phyloP scores from a whole-genome alignment of 805 yeast species.

The Candida glaebosa region DNA sequence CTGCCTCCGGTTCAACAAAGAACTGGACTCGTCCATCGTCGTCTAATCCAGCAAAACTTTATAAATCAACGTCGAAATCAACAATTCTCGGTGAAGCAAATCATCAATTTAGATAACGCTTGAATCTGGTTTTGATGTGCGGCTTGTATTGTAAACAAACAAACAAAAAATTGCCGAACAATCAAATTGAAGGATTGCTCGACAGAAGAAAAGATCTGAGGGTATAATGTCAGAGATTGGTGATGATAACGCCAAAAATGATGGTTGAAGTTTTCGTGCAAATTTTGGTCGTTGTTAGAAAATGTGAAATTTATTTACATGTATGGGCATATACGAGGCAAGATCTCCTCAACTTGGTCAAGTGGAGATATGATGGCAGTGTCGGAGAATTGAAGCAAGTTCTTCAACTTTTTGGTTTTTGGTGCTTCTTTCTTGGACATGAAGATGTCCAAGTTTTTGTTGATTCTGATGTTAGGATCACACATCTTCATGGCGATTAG shows the following conservation, averaged over 20 bases:
- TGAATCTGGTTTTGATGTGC: background rate
- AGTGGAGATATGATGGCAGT: background rate
- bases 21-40: conserved; percentile 22
- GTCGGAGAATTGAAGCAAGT: background rate
- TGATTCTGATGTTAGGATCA: conserved; percentile 41
- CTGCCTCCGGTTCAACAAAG: conserved; percentile 16
- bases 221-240: too few species aligned
- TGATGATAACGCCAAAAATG: too few species aligned
- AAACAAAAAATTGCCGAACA: too few species aligned
- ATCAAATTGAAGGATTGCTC: too few species aligned
- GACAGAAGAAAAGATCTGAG: too few species aligned
- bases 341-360: background rate
- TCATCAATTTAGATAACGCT: background rate
- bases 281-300: too few species aligned
- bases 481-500: conserved; percentile 46
- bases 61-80: too few species aligned
- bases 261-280: too few species aligned
- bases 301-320: too few species aligned
- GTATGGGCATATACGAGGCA: background rate
- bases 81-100: too few species aligned
- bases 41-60: too few species aligned
- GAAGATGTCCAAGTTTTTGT: conserved; percentile 15
- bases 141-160: too few species aligned
- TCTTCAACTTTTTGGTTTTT: background rate
- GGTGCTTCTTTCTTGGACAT: background rate